These are phyloP conservation scores for Cyberlindnera nakhonratchasimensis DNA, from an alignment of 805 yeast genomes.

Conservation along the genomic window DNA sequence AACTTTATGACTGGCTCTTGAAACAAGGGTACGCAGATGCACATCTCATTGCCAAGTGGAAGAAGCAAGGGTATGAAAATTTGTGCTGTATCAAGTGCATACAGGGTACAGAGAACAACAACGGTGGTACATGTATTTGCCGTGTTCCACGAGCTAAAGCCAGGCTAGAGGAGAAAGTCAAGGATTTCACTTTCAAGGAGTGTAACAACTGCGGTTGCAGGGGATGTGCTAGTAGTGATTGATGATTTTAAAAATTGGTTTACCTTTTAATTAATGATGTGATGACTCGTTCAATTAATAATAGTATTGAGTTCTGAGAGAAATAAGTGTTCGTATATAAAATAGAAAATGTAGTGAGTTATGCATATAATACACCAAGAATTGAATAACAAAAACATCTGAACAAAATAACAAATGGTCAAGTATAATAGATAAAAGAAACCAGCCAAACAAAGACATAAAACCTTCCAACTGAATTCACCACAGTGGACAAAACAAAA, in stretches of 20 bases:
- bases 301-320: background rate
- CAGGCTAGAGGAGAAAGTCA: conserved; percentile 37
- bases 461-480: background rate
- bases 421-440: background rate
- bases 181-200: conserved; percentile 38
- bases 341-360: background rate
- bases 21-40: conserved; percentile 64
- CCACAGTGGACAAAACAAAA: background rate
- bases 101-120: conserved; percentile 55
- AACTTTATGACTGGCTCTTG: conserved; percentile 71
- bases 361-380: conserved; percentile 10
- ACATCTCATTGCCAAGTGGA: conserved; percentile 79
- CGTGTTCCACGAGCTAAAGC: conserved; percentile 63
- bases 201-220: conserved; percentile 83
- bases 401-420: background rate
- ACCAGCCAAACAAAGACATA: background rate
- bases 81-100: conserved; percentile 83
- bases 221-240: conserved; percentile 80
- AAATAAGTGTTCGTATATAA: background rate
- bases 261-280: background rate
- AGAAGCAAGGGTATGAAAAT: conserved; percentile 80
- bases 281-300: background rate
- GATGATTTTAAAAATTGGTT: background rate
- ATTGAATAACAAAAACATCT: conserved; percentile 1
- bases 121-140: conserved; percentile 75